Evolutionary conservation across 192 early-diverging fungal genomes (phyloP), one percentile per base, ranked within the genome.

Genomic region (Tieghemiomyces parasiticus): DNA sequence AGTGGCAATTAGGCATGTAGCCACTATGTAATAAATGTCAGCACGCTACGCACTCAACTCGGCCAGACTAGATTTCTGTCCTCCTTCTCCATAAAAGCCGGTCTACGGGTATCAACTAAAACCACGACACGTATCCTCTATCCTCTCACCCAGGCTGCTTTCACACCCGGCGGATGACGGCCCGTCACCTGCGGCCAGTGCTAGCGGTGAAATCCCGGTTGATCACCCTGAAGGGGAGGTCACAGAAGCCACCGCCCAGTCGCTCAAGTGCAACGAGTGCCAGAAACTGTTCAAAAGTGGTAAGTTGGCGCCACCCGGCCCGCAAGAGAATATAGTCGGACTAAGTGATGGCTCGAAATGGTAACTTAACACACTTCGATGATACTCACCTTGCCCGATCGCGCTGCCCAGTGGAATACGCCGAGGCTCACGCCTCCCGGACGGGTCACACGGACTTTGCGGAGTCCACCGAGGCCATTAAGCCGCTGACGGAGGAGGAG

Each of bases 401-500:
- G n/a, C n/a, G n/a, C n/a, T n/a, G n/a, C n/a, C n/a, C 14, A 58
- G 48, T 53, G n/a, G 30, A 38, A 42, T 19, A 44, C 51, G 85
- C 83, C 3, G 75, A 84, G 58, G 63, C 74, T 51, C 87, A 88
- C 55, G 87, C 84, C 46, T 67, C 76, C 28, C 81, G 82, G 58
- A 78, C 81, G 0, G 70, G 74, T 0, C 85, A 90, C 70, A 59
- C 64, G 22, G 80, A 83, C 65, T 87, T 87, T 67, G 61, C 69
- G 25, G 83, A 90, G 59, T 77, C 74, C 48, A 81, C 75, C 2
- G 73, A 81, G 28, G 74, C 64, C 0, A 78, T 87, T 48, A 79
- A 83, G 67, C 84, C 88, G 25, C 67, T 90, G 20, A 81, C 81
- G 10, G 81, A 75, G 20, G 86, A 86, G 31, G 88, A 90, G 59